A percentile compares a stretch with the other conserved stretches of the same genome.
phyloP scores from a whole-genome alignment of 495 filamentous ascomycete genomes.

The Hypoxylon fuscum region DNA sequence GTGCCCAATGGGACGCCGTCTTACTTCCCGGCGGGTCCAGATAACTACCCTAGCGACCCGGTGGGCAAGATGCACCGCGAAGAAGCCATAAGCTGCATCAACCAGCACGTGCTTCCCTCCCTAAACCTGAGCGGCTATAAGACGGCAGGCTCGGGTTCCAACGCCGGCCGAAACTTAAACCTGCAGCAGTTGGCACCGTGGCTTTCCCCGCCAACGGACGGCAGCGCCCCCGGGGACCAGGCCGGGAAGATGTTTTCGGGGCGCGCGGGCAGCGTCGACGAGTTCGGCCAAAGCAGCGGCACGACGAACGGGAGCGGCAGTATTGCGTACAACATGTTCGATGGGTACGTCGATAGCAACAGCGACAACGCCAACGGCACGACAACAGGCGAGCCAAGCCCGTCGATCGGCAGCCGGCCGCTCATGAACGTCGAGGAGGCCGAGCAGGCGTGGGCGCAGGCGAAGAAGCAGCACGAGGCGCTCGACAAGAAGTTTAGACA shows the following conservation, averaged over 20 bases:
- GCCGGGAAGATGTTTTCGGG: slow-evolving; percentile 38
- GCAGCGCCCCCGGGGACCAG: slow-evolving; percentile 37
- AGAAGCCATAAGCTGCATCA: slow-evolving; percentile 71
- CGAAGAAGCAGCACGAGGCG: slow-evolving; percentile 73
- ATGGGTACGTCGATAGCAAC: slow-evolving; percentile 32
- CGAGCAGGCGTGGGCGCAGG: slow-evolving; percentile 63
- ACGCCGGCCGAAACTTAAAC: slow-evolving; percentile 41
- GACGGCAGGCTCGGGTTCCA: slow-evolving; percentile 42
- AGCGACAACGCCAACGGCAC: slow-evolving; percentile 29
- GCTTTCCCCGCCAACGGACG: slow-evolving; percentile 49
- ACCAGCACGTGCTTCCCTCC: slow-evolving; percentile 69
- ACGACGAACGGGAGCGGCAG: slow-evolving; percentile 4
- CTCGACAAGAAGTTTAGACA: slow-evolving; percentile 73
- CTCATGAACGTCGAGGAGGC: slow-evolving; percentile 67
- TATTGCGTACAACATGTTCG: background rate
- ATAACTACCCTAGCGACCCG: slow-evolving; percentile 57
- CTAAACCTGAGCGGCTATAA: slow-evolving; percentile 55
- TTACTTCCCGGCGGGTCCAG: slow-evolving; percentile 57
- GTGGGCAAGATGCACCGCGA: slow-evolving; percentile 67
- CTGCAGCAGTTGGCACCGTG: slow-evolving; percentile 54
- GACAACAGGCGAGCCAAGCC: no score
- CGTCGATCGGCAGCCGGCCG: slow-evolving; percentile 56
- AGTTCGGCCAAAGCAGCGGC: slow-evolving; percentile 18
- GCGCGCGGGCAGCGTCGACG: slow-evolving; percentile 27
- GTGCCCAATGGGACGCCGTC: slow-evolving; percentile 64